Evolutionary conservation across 2,329 filamentous ascomycete genomes (phyloP).

Genomic region (Annulohypoxylon truncatum): DNA sequence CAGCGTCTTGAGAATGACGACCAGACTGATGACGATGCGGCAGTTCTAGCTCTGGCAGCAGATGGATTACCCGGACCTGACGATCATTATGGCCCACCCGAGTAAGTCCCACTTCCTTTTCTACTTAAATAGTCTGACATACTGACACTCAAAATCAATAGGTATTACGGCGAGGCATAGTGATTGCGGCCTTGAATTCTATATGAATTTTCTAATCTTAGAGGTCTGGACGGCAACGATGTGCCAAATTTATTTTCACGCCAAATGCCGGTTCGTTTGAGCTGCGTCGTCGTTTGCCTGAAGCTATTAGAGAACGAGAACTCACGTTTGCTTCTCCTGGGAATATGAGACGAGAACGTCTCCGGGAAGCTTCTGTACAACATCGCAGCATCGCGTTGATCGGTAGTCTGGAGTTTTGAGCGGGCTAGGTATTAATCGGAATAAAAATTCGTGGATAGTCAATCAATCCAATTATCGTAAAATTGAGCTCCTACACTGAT

Average conservation of each 20-base stretch:
- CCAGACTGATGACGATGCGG: constrained; percentile 43
- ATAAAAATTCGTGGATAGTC: constrained; percentile 30
- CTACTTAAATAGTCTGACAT: no score
- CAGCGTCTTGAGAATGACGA: constrained; percentile 46
- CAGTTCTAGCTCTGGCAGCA: constrained; percentile 47
- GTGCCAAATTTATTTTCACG: background rate
- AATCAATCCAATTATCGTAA: constrained; percentile 16
- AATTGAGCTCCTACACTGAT: background rate
- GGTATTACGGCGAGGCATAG: constrained; percentile 49
- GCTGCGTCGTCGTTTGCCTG: constrained; percentile 19
- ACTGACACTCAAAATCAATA: constrained; percentile 29
- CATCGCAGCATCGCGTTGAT: constrained; percentile 31
- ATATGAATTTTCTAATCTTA: background rate
- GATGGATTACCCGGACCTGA: constrained; percentile 43
- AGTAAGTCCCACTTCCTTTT: constrained; percentile 41
- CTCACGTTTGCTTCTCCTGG: constrained; percentile 29
- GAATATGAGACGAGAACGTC: constrained; percentile 12
- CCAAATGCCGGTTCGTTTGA: constrained; percentile 10
- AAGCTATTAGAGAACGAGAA: constrained; percentile 30
- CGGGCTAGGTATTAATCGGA: constrained; percentile 28
- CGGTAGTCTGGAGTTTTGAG: constrained; percentile 40
- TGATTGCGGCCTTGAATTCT: background rate
- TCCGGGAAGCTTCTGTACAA: constrained; percentile 32
- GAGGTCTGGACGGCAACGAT: constrained; percentile 1
- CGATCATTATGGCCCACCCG: constrained; percentile 45